phyloP scores from a whole-genome alignment of 2,329 filamentous ascomycete genomes.

The Paraconiothyrium sp. region DNA sequence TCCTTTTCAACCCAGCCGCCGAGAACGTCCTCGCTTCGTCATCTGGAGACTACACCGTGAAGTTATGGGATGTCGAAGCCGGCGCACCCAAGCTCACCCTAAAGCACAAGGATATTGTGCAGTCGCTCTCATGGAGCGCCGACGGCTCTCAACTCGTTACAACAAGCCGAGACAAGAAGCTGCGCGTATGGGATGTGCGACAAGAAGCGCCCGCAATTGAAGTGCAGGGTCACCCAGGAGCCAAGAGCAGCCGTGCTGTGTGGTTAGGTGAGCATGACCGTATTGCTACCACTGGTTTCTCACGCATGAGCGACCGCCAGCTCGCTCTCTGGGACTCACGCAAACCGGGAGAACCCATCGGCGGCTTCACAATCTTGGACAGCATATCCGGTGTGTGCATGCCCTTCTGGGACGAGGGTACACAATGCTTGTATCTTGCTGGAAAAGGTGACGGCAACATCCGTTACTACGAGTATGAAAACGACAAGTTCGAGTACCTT shows the following conservation, averaged over 20 bases:
- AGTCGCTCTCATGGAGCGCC: conserved; percentile 95
- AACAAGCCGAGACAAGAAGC: conserved; percentile 97
- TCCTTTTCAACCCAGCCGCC: conserved; percentile 95
- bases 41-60: conserved; percentile 93
- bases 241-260: conserved; percentile 95
- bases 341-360: conserved; percentile 79
- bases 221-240: conserved; percentile 83
- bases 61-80: conserved; percentile 91
- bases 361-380: conserved; percentile 89
- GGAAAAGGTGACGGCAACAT: conserved; percentile 99
- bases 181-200: conserved; percentile 96
- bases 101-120: conserved; percentile 90
- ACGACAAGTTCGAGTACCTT: conserved; percentile 97
- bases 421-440: conserved; percentile 92
- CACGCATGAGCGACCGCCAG: conserved; percentile 97
- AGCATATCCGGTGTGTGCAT: conserved; percentile 98
- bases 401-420: conserved; percentile 98
- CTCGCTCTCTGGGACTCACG: conserved; percentile 95
- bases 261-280: conserved; percentile 98
- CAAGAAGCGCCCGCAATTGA: conserved; percentile 90
- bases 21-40: conserved; percentile 95
- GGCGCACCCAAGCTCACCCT: conserved; percentile 78
- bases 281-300: conserved; percentile 96
- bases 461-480: conserved; percentile 97
- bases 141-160: conserved; percentile 87